Conservation (phyloP, 805 yeast species). For the Candida verbasci region DNA sequence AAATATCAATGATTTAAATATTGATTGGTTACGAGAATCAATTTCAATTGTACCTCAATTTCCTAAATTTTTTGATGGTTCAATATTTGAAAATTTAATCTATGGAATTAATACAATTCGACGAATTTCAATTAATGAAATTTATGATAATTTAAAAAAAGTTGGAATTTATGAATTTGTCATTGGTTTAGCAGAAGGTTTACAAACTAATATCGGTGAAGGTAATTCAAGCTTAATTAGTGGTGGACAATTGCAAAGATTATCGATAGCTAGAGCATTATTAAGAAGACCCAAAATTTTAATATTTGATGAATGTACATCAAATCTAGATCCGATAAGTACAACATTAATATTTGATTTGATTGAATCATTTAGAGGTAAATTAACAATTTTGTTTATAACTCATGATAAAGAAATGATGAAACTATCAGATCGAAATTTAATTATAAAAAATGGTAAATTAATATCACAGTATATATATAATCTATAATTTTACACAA, state of each 20-base stretch:
- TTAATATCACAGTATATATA: neutral
- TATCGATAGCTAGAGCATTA: slow-evolving; percentile 80
- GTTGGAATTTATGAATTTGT: slow-evolving; percentile 57
- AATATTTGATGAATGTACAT: slow-evolving; percentile 87
- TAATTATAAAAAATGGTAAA: slow-evolving; percentile 47
- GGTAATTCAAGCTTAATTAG: slow-evolving; percentile 49
- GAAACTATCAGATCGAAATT: slow-evolving; percentile 47
- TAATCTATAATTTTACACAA: slow-evolving; percentile 43
- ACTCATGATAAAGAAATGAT: slow-evolving; percentile 74
- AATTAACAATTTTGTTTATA: slow-evolving; percentile 50
- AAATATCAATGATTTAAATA: slow-evolving; percentile 44
- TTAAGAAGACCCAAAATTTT: slow-evolving; percentile 58
- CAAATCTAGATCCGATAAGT: slow-evolving; percentile 74
- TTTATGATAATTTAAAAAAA: slow-evolving; percentile 35
- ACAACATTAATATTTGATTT: slow-evolving; percentile 46
- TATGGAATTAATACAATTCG: slow-evolving; percentile 46
- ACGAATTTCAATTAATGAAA: slow-evolving; percentile 20
- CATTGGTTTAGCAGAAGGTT: slow-evolving; percentile 47
- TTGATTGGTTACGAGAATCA: slow-evolving; percentile 44
- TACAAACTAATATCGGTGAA: slow-evolving; percentile 52
- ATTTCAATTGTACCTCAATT: slow-evolving; percentile 75
- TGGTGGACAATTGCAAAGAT: slow-evolving; percentile 87
- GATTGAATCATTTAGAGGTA: slow-evolving; percentile 32
- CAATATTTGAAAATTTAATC: slow-evolving; percentile 64
- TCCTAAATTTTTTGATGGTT: slow-evolving; percentile 67